phyloP scores from a whole-genome alignment of 257 asterid species.

The Solanum gandarillasii region DNA sequence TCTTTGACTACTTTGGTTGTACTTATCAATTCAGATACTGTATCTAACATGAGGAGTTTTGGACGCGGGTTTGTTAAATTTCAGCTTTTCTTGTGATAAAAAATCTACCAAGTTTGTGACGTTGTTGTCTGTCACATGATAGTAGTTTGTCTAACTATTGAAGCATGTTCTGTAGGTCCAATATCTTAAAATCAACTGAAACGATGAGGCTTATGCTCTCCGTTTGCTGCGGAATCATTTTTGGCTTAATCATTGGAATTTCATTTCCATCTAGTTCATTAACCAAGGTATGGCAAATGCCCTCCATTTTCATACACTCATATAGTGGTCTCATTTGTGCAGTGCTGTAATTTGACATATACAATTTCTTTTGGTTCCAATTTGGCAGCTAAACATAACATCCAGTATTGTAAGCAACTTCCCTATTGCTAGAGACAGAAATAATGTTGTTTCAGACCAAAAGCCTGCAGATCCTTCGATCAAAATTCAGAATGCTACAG shows the following conservation, averaged over 20 bases:
- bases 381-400: slow-evolving; percentile 49
- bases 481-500: slow-evolving; percentile 21
- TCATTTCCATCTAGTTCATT: slow-evolving; percentile 46
- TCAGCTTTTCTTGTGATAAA: neutral
- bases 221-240: slow-evolving; percentile 35
- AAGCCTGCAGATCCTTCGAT: neutral
- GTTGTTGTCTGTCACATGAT: neutral
- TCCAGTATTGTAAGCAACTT: slow-evolving; percentile 30
- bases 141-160: neutral
- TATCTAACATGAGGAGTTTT: slow-evolving; percentile 26
- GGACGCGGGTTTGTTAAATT: slow-evolving; percentile 19
- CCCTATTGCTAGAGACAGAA: slow-evolving; percentile 14
- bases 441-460: slow-evolving; percentile 15
- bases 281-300: slow-evolving; percentile 35
- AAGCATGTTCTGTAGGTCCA: slow-evolving; percentile 28
- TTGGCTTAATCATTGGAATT: slow-evolving; percentile 65
- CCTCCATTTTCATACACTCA: neutral
- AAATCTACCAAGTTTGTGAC: neutral
- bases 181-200: slow-evolving; percentile 34
- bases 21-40: slow-evolving; percentile 1
- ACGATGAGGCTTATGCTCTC: slow-evolving; percentile 39
- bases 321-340: neutral
- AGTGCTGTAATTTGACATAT: neutral
- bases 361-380: neutral
- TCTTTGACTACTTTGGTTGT: neutral